Conservation (phyloP, 176 grass and related monocot species). For the Rhynchospora breviuscula region DNA sequence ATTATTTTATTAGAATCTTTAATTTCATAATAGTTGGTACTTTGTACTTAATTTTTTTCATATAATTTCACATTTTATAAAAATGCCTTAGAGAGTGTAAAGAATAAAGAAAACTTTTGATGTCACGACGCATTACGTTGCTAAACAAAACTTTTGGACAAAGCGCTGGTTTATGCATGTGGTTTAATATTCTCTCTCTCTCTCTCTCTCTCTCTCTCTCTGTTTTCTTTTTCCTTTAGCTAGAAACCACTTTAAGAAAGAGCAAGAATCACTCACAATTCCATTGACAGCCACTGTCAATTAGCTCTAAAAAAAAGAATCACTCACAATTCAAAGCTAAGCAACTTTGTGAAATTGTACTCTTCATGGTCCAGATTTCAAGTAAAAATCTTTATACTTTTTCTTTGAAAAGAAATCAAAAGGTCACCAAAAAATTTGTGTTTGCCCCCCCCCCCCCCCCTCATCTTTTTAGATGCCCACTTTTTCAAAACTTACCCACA, state of each 20-base stretch:
- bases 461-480: slow-evolving; percentile 20
- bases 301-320: too few species aligned
- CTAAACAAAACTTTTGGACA: not conserved
- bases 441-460: too few species aligned
- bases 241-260: not conserved
- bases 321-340: not conserved
- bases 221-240: not conserved
- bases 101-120: not conserved
- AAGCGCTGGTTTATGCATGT: slow-evolving; percentile 2
- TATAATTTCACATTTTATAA: too few species aligned
- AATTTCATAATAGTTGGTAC: too few species aligned
- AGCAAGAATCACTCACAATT: slow-evolving; percentile 11
- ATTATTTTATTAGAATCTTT: too few species aligned
- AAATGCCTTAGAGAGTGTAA: too few species aligned
- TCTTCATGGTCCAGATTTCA: slow-evolving; percentile 23
- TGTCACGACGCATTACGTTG: not conserved
- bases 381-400: slow-evolving; percentile 27
- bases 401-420: slow-evolving; percentile 31
- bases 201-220: not conserved
- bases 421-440: slow-evolving; percentile 17
- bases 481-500: slow-evolving; percentile 11
- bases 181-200: not conserved
- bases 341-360: not conserved
- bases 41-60: too few species aligned
- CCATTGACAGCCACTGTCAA: too few species aligned